Evolutionary conservation across 2,329 filamentous ascomycete species (phyloP).

Genomic region (Phoma sp.): DNA sequence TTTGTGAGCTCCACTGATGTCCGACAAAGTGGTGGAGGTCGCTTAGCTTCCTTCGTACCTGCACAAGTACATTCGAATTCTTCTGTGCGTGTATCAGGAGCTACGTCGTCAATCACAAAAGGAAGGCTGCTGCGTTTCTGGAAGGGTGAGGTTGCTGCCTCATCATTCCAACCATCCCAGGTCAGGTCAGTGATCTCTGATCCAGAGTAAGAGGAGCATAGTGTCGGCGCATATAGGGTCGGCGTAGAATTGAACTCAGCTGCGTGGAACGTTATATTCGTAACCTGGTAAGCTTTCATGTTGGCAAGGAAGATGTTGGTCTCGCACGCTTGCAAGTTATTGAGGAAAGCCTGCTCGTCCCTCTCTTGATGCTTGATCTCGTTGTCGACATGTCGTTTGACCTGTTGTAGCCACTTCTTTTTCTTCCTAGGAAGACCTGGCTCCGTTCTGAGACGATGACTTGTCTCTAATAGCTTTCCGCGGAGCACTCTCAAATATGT

Average conservation of each 20-base stretch:
- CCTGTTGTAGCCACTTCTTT: constrained; percentile 40
- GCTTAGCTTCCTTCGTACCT: not conserved
- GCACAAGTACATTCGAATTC: not conserved
- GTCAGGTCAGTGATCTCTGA: constrained; percentile 30
- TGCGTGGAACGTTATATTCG: constrained; percentile 13
- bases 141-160: constrained; percentile 31
- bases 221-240: constrained; percentile 19
- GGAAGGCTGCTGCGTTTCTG: constrained; percentile 20
- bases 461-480: constrained; percentile 37
- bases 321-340: constrained; percentile 40
- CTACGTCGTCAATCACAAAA: constrained; percentile 23
- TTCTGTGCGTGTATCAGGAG: constrained; percentile 25
- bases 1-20: not conserved
- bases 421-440: constrained; percentile 28
- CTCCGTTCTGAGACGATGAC: constrained; percentile 25
- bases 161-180: constrained; percentile 42
- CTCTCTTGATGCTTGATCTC: constrained; percentile 42
- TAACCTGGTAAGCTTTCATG: constrained; percentile 19
- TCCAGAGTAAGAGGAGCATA: constrained; percentile 24
- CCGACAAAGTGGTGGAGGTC: constrained; percentile 9
- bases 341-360: constrained; percentile 38
- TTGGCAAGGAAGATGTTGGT: constrained; percentile 39
- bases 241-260: constrained; percentile 22
- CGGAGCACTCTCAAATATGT: constrained; percentile 41
- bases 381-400: constrained; percentile 33